Percentiles rank a stretch among this genome's conserved stretches.
These are phyloP conservation scores for Saccharomycopsis sp. DNA, from an alignment of 805 yeast genomes.

Conservation along the genomic window DNA sequence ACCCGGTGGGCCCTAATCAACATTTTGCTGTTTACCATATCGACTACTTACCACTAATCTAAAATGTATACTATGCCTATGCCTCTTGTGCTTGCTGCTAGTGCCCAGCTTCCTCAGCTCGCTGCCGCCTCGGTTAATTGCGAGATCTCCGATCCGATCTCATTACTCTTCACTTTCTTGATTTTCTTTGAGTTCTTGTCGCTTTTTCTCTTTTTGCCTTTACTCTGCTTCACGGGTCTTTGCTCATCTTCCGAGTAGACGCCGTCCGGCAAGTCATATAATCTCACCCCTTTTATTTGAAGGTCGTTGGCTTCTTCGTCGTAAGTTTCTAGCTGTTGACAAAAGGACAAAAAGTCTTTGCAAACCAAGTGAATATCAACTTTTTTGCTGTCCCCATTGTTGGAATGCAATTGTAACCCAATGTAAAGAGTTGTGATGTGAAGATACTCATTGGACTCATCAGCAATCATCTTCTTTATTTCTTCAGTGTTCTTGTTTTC, in stretches of 20 bases:
- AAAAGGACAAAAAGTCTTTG: constrained; percentile 73
- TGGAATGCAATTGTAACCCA: constrained; percentile 47
- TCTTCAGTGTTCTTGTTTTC: constrained; percentile 30
- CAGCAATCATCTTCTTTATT: constrained; percentile 22
- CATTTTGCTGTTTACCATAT: no score
- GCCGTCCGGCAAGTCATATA: constrained; percentile 74
- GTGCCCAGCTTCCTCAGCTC: no score
- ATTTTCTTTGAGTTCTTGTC: constrained; percentile 30
- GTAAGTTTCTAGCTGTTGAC: constrained; percentile 65
- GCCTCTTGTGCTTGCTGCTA: no score
- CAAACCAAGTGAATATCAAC: constrained; percentile 86
- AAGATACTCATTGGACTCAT: constrained; percentile 10
- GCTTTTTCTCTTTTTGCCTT: constrained; percentile 42
- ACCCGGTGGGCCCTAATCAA: no score
- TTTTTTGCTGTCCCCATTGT: constrained; percentile 46
- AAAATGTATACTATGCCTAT: no score
- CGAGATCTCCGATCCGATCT: no score
- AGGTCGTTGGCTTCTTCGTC: constrained; percentile 45
- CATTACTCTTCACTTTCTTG: constrained; percentile 18
- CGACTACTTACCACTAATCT: no score
- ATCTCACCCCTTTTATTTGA: constrained; percentile 62
- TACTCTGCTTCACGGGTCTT: constrained; percentile 54
- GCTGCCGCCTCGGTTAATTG: no score
- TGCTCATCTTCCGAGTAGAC: constrained; percentile 71
- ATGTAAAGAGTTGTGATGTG: constrained; percentile 58